Evolutionary conservation across 306 rosid species (phyloP), one percentile per base, ranked within the genome.

Genomic region (Cicer yamashitae): DNA sequence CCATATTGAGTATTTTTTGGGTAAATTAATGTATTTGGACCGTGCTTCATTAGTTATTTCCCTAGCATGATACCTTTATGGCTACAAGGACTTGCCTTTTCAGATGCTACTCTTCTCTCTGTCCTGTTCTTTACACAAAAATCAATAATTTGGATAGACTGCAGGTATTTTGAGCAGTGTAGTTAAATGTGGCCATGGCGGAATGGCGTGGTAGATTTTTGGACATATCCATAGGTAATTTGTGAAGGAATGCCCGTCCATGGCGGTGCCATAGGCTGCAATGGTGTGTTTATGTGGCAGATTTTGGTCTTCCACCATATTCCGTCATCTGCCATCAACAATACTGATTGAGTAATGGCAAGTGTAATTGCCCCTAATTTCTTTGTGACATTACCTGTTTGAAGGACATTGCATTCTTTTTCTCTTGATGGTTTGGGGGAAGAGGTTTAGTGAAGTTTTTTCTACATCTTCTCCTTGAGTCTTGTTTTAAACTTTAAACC

Each of bases 401-500:
- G 39, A 15, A 58, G 34, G 10, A 20, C 44, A 14, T 50, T n/a
- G 14, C 8, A 71, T 5, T 13, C 1, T 7, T 62, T 62, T 71
- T 51, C 57, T 70, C 71, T 41, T 51, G 59, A 18, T 60, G 70
- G 38, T 40, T 50, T 47, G 15, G 64, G 25, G 65, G 65, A 53
- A 45, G 40, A 9, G 20, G 30, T 37, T 59, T 48, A 22, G 50
- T 41, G n/a, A 51, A 62, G 43, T 63, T 51, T 71, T 10, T 2
- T 50, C 13, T 7, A 4, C 52, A 3, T 38, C 67, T 25, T 56
- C 39, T 15, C 53, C 45, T 67, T 63, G 13, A 62, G 11, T 56
- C 75, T 57, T 70, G 53, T 40, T 40, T 45, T 18, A 54, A 18
- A 48, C 67, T 39, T 69, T 6, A 52, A 67, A 58, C 64, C 70